phyloP scores from a whole-genome alignment of 2,329 filamentous ascomycete species.

The Neoascochyta sp. region DNA sequence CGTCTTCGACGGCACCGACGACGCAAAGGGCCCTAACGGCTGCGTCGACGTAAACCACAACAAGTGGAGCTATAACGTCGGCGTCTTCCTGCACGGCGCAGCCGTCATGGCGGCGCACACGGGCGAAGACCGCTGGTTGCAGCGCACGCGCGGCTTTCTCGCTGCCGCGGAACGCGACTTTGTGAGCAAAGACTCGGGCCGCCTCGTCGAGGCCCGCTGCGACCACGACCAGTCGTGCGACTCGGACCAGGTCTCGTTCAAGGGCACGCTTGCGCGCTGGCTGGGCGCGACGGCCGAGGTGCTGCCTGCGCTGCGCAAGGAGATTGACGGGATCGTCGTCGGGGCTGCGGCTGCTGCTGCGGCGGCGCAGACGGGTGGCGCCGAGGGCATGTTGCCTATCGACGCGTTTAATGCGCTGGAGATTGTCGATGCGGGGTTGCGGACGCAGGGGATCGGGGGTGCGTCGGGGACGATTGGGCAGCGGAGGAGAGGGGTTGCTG shows the following conservation, averaged over 20 bases:
- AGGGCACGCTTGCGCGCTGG: constrained; percentile 39
- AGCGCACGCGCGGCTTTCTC: constrained; percentile 37
- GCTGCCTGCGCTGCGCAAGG: constrained; percentile 15
- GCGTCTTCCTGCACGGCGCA: constrained; percentile 52
- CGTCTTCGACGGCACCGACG: constrained; percentile 51
- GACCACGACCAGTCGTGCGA: constrained; percentile 57
- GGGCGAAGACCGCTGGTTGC: constrained; percentile 15
- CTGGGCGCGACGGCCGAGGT: constrained; percentile 21
- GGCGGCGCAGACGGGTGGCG: constrained; percentile 7
- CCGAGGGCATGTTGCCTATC: constrained; percentile 10
- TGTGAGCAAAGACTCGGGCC: constrained; percentile 15
- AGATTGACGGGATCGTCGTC: constrained; percentile 12
- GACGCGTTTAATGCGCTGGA: constrained; percentile 16
- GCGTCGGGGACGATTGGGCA: constrained; percentile 14
- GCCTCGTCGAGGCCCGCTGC: constrained; percentile 58
- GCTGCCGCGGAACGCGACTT: constrained; percentile 21
- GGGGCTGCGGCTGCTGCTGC: constrained; percentile 7
- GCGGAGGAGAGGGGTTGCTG: constrained; percentile 11
- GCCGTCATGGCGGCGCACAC: constrained; percentile 28
- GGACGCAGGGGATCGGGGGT: constrained; percentile 13
- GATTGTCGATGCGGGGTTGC: constrained; percentile 15
- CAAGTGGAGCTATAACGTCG: constrained; percentile 50
- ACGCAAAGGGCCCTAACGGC: constrained; percentile 43
- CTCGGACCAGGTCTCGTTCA: constrained; percentile 67
- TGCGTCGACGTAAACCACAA: constrained; percentile 34